These are phyloP conservation scores for Ascochyta koolunga DNA, from an alignment of 2,329 filamentous ascomycete genomes.

Conservation along the genomic window DNA sequence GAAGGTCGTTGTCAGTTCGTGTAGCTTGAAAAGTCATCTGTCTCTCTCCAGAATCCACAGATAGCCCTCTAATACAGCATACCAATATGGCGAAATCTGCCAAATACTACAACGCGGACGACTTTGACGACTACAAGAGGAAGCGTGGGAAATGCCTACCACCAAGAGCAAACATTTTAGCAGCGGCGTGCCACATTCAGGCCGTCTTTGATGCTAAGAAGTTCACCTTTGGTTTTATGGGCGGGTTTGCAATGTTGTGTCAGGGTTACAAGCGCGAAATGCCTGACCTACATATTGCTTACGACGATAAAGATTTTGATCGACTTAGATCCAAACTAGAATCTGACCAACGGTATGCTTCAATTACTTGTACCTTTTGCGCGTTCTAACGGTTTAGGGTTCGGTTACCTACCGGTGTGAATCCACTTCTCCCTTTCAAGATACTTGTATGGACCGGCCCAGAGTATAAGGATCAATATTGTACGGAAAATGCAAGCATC, in stretches of 20 bases:
- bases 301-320: constrained; percentile 39
- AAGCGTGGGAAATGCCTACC: constrained; percentile 24
- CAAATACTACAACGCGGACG: constrained; percentile 34
- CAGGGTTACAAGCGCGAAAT: constrained; percentile 39
- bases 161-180: constrained; percentile 36
- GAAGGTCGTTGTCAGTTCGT: neutral
- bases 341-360: constrained; percentile 33
- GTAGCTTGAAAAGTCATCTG: neutral
- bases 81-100: constrained; percentile 27
- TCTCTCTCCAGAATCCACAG: neutral
- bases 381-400: constrained; percentile 31
- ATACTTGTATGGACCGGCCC: constrained; percentile 42
- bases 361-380: no score
- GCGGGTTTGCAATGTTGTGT: constrained; percentile 41
- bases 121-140: constrained; percentile 30
- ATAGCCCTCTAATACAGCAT: neutral
- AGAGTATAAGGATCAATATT: constrained; percentile 35
- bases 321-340: constrained; percentile 38
- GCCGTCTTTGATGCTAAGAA: constrained; percentile 41
- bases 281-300: constrained; percentile 42
- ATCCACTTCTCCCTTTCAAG: constrained; percentile 38
- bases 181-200: constrained; percentile 36
- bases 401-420: constrained; percentile 37
- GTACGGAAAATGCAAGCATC: constrained; percentile 33
- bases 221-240: constrained; percentile 39